phyloP scores from a whole-genome alignment of 129 eudicot species.

The Ambrosia artemisiifolia region DNA sequence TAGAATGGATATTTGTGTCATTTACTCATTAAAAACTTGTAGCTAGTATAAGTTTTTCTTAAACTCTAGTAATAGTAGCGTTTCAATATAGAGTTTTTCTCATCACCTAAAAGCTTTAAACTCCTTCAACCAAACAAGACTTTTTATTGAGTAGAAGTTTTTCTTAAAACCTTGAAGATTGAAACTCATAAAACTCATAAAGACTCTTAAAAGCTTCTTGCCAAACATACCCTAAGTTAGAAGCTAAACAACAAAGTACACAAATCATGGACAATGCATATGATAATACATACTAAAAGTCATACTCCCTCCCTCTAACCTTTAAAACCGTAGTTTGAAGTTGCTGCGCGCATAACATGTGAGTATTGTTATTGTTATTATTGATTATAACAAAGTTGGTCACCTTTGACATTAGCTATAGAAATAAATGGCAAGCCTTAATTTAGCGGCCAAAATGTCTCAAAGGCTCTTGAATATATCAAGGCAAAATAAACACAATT shows the following conservation, averaged over 20 bases:
- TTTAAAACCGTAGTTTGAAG: not conserved
- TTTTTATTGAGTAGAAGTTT: too few relatives aligned
- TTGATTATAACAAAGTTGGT: not conserved
- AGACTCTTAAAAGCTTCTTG: too few relatives aligned
- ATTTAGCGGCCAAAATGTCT: constrained; percentile 1
- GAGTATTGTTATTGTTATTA: not conserved
- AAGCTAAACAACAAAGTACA: not conserved
- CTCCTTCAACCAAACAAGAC: too few relatives aligned
- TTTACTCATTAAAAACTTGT: too few relatives aligned
- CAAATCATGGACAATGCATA: constrained; percentile 2
- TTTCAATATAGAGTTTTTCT: too few relatives aligned
- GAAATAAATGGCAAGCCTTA: not conserved
- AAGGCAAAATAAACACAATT: not conserved
- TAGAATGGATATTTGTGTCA: too few relatives aligned
- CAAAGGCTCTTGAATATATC: not conserved
- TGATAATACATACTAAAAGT: constrained; percentile 1
- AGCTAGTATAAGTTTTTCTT: too few relatives aligned
- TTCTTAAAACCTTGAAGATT: too few relatives aligned
- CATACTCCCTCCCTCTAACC: not conserved
- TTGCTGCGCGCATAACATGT: constrained; percentile 5
- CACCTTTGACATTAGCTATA: not conserved
- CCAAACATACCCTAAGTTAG: not conserved
- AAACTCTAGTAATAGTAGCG: too few relatives aligned
- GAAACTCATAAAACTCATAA: too few relatives aligned
- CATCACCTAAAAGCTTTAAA: too few relatives aligned